Evolutionary conservation across 805 yeast species (phyloP), one percentile per base, ranked within the genome.

Genomic region (Candida sakaeoensis): DNA sequence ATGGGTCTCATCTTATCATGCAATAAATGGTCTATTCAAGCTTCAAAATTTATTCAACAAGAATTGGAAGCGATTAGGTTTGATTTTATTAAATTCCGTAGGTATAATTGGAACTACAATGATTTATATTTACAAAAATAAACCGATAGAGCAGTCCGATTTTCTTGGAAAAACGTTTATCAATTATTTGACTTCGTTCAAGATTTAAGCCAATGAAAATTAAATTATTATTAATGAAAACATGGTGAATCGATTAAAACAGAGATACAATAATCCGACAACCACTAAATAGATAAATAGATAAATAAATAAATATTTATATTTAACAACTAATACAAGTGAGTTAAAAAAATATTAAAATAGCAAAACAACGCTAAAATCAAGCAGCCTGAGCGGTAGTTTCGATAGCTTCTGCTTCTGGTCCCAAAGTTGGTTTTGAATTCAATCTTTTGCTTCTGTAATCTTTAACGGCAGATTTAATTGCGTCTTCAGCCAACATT

Each of bases 401-500:
- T 25, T 52, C 42, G 33, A 46, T 58, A n/a, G 80, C 77, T 28
- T 72, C 77, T 8, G 80, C 77, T 28, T 72, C 77, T 8, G 80
- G 80, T 24, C 87, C 87, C 48, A 80, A 68, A 39, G 86, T 81
- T 35, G 85, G 74, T 56, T 65, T 64, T 21, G 32, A 56, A 44
- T 48, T 43, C 50, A 59, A 47, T 65, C 95, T 80, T 82, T 93
- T 93, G 37, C 88, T 65, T 65, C 79, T 82, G 75, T 91, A 93
- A 65, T 93, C 98, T 69, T 87, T 89, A 52, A 93, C 89, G 10
- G 99, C 99, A 39, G 90, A 82, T 74, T 93, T 91, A 64, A 93
- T 93, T 37, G 99, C 99, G 57, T 93, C 99, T 65, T 93, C 99
- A 13, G 99, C 99, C 55, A 93, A 75, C 99, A 93, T 93, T 13